Conservation (phyloP, 805 yeast species). For the Schwanniomyces occidentalis region DNA sequence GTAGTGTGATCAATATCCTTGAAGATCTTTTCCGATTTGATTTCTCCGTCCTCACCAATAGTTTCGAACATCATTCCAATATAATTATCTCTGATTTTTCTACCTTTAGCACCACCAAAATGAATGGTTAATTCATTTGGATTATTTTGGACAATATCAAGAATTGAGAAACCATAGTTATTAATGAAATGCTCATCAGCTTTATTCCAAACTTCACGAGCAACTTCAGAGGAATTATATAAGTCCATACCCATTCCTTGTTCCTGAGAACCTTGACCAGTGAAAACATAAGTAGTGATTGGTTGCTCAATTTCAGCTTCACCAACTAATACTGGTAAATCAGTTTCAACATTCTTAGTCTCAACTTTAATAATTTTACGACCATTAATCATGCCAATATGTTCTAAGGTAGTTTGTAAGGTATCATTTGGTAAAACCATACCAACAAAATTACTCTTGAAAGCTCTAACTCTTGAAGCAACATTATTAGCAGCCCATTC, state of each 20-base stretch:
- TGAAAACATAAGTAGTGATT: constrained; percentile 91
- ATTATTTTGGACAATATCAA: constrained; percentile 92
- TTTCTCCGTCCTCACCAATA: constrained; percentile 76
- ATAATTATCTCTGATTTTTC: constrained; percentile 90
- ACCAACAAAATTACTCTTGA: constrained; percentile 85
- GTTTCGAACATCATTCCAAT: constrained; percentile 98
- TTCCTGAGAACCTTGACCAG: constrained; percentile 99
- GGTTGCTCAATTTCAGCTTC: constrained; percentile 99
- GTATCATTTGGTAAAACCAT: constrained; percentile 97
- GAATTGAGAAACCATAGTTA: constrained; percentile 95
- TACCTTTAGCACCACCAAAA: constrained; percentile 98
- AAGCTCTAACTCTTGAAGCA: constrained; percentile 93
- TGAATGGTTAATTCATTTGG: constrained; percentile 94
- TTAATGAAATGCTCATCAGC: constrained; percentile 91
- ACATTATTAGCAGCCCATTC: constrained; percentile 98
- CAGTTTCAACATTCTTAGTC: constrained; percentile 80
- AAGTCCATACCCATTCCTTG: constrained; percentile 99
- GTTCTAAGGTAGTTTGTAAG: constrained; percentile 84
- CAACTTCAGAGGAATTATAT: constrained; percentile 86
- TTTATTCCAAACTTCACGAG: constrained; percentile 94
- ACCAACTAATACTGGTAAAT: constrained; percentile 76
- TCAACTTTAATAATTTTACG: constrained; percentile 94
- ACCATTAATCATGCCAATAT: constrained; percentile 98
- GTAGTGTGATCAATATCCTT: constrained; percentile 83
- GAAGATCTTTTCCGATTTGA: constrained; percentile 92